Evolutionary conservation across 139 green algal genomes (phyloP).

Genomic region (Chlorella vulgaris): DNA sequence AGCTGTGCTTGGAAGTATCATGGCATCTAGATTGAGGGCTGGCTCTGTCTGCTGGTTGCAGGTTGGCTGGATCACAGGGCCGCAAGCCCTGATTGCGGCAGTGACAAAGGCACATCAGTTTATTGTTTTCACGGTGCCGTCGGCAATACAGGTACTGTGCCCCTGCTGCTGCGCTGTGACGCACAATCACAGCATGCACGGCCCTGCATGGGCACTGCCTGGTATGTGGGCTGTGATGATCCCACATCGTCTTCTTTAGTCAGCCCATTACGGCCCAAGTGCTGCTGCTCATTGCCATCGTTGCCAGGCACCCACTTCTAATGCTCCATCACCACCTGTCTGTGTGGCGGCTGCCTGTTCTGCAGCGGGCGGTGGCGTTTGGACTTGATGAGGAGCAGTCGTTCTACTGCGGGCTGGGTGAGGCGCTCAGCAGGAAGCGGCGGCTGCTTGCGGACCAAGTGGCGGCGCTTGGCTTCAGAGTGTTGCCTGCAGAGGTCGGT

Average conservation of each 20-base stretch:
- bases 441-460: constrained; percentile 52
- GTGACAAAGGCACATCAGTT: constrained; percentile 87
- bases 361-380: constrained; percentile 69
- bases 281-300: too few relatives aligned
- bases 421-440: constrained; percentile 55
- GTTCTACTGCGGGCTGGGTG: constrained; percentile 72
- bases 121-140: constrained; percentile 80
- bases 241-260: too few relatives aligned
- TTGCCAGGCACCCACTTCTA: too few relatives aligned
- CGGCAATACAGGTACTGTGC: constrained; percentile 61
- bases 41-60: constrained; percentile 15
- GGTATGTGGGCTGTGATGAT: too few relatives aligned
- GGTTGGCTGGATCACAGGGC: constrained; percentile 78
- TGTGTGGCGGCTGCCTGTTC: too few relatives aligned
- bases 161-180: too few relatives aligned
- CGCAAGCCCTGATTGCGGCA: constrained; percentile 61
- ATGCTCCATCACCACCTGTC: too few relatives aligned
- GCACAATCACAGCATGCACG: too few relatives aligned
- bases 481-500: constrained; percentile 29
- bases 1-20: neutral
- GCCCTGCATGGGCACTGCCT: too few relatives aligned
- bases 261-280: too few relatives aligned
- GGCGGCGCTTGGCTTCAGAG: constrained; percentile 61
- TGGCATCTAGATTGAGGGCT: neutral
- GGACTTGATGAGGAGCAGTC: constrained; percentile 66